Evolutionary conservation across 768 basidiomycete genomes (phyloP).

Genomic region (Dioszegia crocea): DNA sequence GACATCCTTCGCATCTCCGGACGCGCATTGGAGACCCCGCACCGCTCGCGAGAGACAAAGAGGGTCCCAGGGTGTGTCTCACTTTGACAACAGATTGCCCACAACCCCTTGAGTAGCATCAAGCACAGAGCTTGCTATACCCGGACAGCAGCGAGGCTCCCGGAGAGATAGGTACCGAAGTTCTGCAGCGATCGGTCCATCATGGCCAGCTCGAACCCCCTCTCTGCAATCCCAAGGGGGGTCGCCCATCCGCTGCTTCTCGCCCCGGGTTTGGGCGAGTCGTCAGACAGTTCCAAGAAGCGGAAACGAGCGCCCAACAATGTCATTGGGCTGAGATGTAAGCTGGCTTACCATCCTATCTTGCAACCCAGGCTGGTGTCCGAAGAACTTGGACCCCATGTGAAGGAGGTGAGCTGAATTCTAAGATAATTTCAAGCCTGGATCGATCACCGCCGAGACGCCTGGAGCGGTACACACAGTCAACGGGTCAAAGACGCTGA

Average conservation of each 20-base stretch:
- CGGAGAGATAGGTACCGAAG: no score
- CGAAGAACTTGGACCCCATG: no score
- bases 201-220: slow-evolving; percentile 6
- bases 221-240: slow-evolving; percentile 2
- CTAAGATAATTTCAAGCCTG: slow-evolving; percentile 37
- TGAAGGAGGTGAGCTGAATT: not conserved
- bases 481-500: slow-evolving; percentile 3
- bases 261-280: not conserved
- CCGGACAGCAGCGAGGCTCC: no score
- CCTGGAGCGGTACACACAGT: slow-evolving; percentile 14
- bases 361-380: no score
- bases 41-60: not conserved
- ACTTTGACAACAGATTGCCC: not conserved
- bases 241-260: slow-evolving; percentile 2
- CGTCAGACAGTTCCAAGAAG: slow-evolving; percentile 8
- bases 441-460: slow-evolving; percentile 25
- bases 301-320: slow-evolving; percentile 3
- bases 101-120: no score
- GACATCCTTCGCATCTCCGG: no score
- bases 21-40: no score
- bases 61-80: not conserved
- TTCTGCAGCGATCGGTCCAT: not conserved
- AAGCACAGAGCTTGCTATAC: no score
- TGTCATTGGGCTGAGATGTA: slow-evolving; percentile 28
- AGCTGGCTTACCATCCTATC: not conserved